These are phyloP conservation scores for Knoxdaviesia capensis DNA, from an alignment of 2,329 filamentous ascomycete species.

Conservation along the genomic window DNA sequence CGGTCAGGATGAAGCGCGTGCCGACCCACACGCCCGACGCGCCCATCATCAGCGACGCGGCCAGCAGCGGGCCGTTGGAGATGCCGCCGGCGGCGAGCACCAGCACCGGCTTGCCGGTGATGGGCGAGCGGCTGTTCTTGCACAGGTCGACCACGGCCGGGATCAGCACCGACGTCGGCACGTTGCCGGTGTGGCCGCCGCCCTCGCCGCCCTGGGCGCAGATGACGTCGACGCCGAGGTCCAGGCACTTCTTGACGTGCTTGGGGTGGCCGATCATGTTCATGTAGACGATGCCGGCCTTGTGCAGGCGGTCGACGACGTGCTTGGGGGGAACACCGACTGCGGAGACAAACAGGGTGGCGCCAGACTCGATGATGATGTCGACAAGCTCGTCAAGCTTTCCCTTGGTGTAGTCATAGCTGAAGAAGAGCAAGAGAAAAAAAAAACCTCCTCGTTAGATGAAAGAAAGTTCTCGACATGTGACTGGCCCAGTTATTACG, in stretches of 20 bases:
- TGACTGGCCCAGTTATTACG: conserved; percentile 1
- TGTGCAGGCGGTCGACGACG: conserved; percentile 81
- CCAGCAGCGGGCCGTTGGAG: conserved; percentile 78
- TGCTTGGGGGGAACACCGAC: conserved; percentile 81
- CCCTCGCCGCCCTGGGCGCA: conserved; percentile 97
- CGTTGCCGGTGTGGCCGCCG: conserved; percentile 87
- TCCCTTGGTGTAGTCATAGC: conserved; percentile 99
- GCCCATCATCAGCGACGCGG: conserved; percentile 80
- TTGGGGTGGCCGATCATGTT: conserved; percentile 99
- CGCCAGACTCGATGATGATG: conserved; percentile 81
- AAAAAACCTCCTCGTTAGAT: no score
- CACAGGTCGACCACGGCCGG: conserved; percentile 72
- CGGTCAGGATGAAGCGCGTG: conserved; percentile 81
- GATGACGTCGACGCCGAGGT: conserved; percentile 84
- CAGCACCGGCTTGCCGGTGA: conserved; percentile 75
- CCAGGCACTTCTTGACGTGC: conserved; percentile 92
- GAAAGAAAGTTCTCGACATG: conserved; percentile 1
- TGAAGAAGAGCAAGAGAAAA: conserved; percentile 16
- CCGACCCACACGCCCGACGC: conserved; percentile 90
- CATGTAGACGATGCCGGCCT: conserved; percentile 82
- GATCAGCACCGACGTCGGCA: conserved; percentile 81
- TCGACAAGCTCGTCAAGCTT: conserved; percentile 82
- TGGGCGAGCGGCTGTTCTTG: conserved; percentile 62
- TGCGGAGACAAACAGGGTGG: conserved; percentile 88
- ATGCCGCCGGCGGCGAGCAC: conserved; percentile 89